Conservation (phyloP, 2,329 filamentous ascomycete genomes). For the Coniochaeta hoffmannii region DNA sequence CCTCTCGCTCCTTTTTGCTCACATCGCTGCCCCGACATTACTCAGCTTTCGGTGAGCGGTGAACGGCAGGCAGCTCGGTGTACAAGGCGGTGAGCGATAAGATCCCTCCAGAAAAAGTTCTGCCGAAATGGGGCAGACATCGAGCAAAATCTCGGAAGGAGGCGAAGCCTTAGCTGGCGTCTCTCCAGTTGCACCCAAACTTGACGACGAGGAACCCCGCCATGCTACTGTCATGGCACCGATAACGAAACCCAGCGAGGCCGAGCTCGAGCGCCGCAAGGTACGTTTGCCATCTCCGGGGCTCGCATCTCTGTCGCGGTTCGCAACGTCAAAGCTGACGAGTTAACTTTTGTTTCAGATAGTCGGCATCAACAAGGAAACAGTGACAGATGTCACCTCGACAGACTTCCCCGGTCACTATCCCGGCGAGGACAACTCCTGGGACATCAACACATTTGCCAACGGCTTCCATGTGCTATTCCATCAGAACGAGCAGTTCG, state of each 20-base stretch:
- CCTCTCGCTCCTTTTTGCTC: background rate
- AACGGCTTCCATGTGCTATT: slow-evolving; percentile 54
- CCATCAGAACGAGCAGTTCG: slow-evolving; percentile 70
- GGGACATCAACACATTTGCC: slow-evolving; percentile 37
- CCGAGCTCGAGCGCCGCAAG: slow-evolving; percentile 55
- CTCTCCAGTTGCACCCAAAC: background rate
- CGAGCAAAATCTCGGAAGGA: background rate
- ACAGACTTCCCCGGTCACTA: slow-evolving; percentile 91
- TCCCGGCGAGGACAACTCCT: slow-evolving; percentile 67
- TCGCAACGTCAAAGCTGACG: background rate
- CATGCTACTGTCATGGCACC: slow-evolving; percentile 31
- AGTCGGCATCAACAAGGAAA: slow-evolving; percentile 82
- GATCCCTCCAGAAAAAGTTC: slow-evolving; percentile 14
- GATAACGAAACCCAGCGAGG: slow-evolving; percentile 37
- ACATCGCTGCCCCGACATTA: background rate
- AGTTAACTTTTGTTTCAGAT: slow-evolving; percentile 46
- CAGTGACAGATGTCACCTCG: slow-evolving; percentile 79
- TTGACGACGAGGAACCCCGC: slow-evolving; percentile 7
- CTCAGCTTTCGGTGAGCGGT: background rate
- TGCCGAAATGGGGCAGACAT: background rate
- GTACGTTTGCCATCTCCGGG: slow-evolving; percentile 31
- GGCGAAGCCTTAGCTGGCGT: background rate
- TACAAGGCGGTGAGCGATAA: slow-evolving; percentile 1
- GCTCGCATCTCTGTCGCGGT: too few species aligned
- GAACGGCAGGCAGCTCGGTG: background rate